Evolutionary conservation across 2,329 filamentous ascomycete species (phyloP).

Genomic region (Septoria linicola): DNA sequence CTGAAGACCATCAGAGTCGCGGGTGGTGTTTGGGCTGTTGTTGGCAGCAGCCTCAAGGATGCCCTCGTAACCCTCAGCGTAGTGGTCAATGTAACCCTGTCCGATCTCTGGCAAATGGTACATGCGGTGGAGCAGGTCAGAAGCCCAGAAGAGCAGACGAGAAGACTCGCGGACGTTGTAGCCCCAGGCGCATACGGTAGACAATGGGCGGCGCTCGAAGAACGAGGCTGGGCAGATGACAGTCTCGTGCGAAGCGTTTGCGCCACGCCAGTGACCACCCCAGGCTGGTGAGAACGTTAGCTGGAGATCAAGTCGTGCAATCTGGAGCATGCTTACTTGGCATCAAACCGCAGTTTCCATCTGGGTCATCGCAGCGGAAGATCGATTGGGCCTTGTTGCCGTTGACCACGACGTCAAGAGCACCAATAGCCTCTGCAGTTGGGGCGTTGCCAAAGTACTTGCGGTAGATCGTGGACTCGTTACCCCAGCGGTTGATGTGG

Average conservation of each 20-base stretch:
- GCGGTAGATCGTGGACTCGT: conserved; percentile 57
- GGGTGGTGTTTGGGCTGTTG: conserved; percentile 50
- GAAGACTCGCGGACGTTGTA: conserved; percentile 59
- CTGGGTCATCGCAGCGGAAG: conserved; percentile 69
- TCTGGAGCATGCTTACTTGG: conserved; percentile 14
- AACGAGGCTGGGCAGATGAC: conserved; percentile 68
- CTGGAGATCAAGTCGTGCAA: neutral
- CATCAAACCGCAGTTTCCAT: conserved; percentile 56
- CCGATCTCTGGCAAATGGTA: conserved; percentile 63
- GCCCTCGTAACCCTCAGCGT: conserved; percentile 57
- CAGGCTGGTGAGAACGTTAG: conserved; percentile 48
- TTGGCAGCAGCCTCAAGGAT: conserved; percentile 55
- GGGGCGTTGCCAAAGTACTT: conserved; percentile 67
- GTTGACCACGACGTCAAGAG: conserved; percentile 60
- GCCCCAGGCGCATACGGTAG: conserved; percentile 60
- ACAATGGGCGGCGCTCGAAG: conserved; percentile 56
- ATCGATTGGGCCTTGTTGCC: conserved; percentile 58
- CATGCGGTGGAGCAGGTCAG: conserved; percentile 66
- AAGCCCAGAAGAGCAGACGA: conserved; percentile 64
- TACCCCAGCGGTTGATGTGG: conserved; percentile 60
- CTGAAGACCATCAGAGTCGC: conserved; percentile 63
- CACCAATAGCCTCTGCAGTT: conserved; percentile 60
- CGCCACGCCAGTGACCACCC: conserved; percentile 67
- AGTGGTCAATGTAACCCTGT: conserved; percentile 62
- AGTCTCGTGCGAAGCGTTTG: conserved; percentile 64